A percentile compares a stretch with the other conserved stretches of the same genome.
phyloP scores from a whole-genome alignment of 2,329 filamentous ascomycete genomes.

The Aspergillus caelatus region DNA sequence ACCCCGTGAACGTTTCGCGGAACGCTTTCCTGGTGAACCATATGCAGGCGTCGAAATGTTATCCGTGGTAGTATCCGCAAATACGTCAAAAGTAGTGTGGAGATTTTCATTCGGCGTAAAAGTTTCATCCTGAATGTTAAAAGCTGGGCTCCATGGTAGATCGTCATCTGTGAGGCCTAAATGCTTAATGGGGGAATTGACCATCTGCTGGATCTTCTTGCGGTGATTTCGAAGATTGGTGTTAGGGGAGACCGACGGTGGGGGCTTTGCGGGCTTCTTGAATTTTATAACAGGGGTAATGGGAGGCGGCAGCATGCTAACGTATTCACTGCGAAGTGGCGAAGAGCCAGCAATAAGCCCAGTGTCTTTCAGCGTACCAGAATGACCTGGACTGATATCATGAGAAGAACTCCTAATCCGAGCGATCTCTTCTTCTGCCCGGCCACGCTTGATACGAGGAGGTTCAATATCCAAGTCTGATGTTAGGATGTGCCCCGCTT shows the following conservation, averaged over 20 bases:
- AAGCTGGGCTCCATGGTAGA: constrained; percentile 50
- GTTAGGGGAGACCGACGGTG: constrained; percentile 83
- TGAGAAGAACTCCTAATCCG: constrained; percentile 90
- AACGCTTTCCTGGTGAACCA: constrained; percentile 60
- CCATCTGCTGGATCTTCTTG: constrained; percentile 76
- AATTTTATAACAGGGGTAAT: constrained; percentile 84
- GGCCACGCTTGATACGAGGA: constrained; percentile 81
- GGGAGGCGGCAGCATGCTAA: constrained; percentile 69
- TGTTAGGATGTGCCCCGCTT: constrained; percentile 66
- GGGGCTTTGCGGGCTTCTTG: constrained; percentile 66
- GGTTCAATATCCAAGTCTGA: constrained; percentile 75
- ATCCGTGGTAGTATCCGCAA: constrained; percentile 47
- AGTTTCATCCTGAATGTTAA: constrained; percentile 55
- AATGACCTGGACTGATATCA: constrained; percentile 72
- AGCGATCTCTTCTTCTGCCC: constrained; percentile 93
- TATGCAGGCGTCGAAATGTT: constrained; percentile 42
- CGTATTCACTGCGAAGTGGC: constrained; percentile 62
- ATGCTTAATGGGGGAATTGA: constrained; percentile 71
- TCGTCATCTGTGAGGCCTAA: constrained; percentile 46
- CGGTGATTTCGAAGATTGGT: constrained; percentile 90
- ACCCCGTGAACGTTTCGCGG: constrained; percentile 53
- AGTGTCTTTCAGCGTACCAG: constrained; percentile 45
- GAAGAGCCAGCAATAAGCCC: constrained; percentile 62
- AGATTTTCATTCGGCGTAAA: constrained; percentile 44
- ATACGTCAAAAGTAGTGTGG: constrained; percentile 59